Conservation (phyloP, 2,329 filamentous ascomycete genomes). For the Aciculosporium take region DNA sequence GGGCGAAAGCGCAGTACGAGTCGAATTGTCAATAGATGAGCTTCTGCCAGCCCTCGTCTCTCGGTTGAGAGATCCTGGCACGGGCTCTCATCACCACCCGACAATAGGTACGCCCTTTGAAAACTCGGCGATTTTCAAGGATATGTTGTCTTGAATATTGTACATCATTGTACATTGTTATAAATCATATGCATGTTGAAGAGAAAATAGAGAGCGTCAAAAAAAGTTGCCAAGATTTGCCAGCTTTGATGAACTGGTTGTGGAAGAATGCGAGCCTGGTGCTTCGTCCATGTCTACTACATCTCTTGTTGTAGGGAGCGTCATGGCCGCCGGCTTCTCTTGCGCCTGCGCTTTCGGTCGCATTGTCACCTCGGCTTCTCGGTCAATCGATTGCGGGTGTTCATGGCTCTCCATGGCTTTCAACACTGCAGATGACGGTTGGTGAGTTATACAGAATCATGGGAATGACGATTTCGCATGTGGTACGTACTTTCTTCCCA, state of each 20-base stretch:
- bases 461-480: not conserved
- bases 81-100: not conserved
- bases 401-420: constrained; percentile 54
- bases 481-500: constrained; percentile 65
- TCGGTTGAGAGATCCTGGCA: constrained; percentile 24
- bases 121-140: constrained; percentile 32
- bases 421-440: constrained; percentile 34
- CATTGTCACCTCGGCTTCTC: constrained; percentile 9
- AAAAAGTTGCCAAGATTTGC: constrained; percentile 34
- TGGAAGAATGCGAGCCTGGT: constrained; percentile 8
- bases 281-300: constrained; percentile 5
- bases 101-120: not conserved
- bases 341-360: not conserved
- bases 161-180: constrained; percentile 4
- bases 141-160: constrained; percentile 40
- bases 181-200: constrained; percentile 6
- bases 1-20: constrained; percentile 38
- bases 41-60: constrained; percentile 43
- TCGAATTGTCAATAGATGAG: constrained; percentile 43
- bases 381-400: constrained; percentile 25
- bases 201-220: constrained; percentile 19
- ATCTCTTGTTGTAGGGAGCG: constrained; percentile 6
- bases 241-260: constrained; percentile 14
- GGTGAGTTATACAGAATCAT: not conserved
- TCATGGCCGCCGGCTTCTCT: constrained; percentile 2